phyloP scores from a whole-genome alignment of 805 yeast species.

The Sugiyamaella lignohabitans region DNA sequence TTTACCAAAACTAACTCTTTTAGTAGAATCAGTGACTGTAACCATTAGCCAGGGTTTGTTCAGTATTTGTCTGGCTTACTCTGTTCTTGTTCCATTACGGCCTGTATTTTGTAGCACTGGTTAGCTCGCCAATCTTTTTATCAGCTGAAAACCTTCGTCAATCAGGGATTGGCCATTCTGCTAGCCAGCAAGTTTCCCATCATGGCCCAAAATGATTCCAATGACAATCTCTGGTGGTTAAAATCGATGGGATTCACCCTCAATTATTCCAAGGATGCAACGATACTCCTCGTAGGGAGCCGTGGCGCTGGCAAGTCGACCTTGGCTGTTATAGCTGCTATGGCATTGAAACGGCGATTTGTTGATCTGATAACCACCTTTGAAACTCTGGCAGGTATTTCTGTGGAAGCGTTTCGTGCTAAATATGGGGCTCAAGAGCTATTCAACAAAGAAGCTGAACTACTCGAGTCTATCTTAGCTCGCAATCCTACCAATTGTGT shows the following conservation, averaged over 20 bases:
- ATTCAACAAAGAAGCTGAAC: conserved; percentile 5
- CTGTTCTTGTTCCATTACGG: too few species aligned
- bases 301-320: conserved; percentile 13
- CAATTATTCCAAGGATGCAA: conserved; percentile 1
- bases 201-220: neutral
- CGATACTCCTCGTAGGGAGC: conserved; percentile 8
- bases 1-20: too few species aligned
- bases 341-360: conserved; percentile 10
- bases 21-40: too few species aligned
- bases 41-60: too few species aligned
- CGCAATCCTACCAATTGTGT: conserved; percentile 9
- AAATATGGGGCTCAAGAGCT: conserved; percentile 8
- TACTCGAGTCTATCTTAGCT: conserved; percentile 1
- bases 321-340: conserved; percentile 12
- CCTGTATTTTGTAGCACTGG: too few species aligned
- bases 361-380: conserved; percentile 8
- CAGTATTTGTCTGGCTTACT: too few species aligned
- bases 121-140: too few species aligned
- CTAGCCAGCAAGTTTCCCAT: too few species aligned
- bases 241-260: neutral
- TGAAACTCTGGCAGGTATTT: conserved; percentile 10
- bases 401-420: conserved; percentile 4
- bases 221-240: neutral
- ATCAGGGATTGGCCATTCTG: too few species aligned
- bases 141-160: too few species aligned